These are phyloP conservation scores for Collybia sordida DNA, from an alignment of 768 basidiomycete species.

Conservation along the genomic window DNA sequence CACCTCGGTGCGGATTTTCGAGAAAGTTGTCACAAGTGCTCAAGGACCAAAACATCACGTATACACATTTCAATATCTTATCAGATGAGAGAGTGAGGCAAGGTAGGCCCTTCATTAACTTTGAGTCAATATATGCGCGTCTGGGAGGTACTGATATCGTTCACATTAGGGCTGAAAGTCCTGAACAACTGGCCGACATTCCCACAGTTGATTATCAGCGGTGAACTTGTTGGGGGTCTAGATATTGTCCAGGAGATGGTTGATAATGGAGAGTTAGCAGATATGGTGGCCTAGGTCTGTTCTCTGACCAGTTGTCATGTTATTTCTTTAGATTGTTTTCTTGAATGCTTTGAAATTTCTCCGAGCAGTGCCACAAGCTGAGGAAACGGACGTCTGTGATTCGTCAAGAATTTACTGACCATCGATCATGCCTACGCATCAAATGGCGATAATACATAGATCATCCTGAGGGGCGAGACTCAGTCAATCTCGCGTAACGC, in stretches of 20 bases:
- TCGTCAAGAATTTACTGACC: too few relatives aligned
- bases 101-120: constrained; percentile 42
- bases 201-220: constrained; percentile 83
- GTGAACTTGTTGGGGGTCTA: constrained; percentile 93
- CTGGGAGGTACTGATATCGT: background rate
- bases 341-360: too few relatives aligned
- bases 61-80: constrained; percentile 82
- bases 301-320: too few relatives aligned
- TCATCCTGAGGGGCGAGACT: constrained; percentile 87
- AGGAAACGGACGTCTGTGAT: too few relatives aligned
- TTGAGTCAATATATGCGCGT: too few relatives aligned
- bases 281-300: constrained; percentile 18
- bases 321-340: too few relatives aligned
- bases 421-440: too few relatives aligned
- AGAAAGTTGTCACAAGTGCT: constrained; percentile 70
- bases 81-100: constrained; percentile 79
- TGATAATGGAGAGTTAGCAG: constrained; percentile 72
- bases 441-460: constrained; percentile 45
- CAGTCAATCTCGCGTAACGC: background rate
- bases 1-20: constrained; percentile 85
- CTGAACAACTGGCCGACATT: constrained; percentile 91
- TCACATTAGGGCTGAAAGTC: constrained; percentile 57
- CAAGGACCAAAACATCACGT: constrained; percentile 60
- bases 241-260: constrained; percentile 92
- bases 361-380: too few relatives aligned